Conservation (phyloP, 73 alveolate genomes). For the Uronychia binucleata region DNA sequence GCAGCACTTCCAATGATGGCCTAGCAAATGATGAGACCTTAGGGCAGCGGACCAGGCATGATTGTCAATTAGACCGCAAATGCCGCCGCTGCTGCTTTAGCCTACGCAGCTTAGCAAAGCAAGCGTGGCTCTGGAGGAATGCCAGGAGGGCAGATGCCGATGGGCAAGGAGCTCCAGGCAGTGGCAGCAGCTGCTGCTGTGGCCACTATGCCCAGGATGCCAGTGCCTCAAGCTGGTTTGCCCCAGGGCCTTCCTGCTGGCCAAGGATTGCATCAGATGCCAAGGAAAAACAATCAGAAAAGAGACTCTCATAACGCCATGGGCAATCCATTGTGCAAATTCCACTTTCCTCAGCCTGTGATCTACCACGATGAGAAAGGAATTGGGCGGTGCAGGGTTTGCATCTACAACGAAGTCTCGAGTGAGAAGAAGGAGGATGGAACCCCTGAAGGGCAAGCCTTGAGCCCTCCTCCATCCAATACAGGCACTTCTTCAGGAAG, state of each 20-base stretch:
- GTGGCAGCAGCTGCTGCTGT: background rate
- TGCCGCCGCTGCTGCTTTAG: background rate
- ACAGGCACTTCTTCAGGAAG: too few relatives aligned
- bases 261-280: background rate
- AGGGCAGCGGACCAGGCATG: background rate
- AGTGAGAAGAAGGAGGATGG: background rate
- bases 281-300: background rate
- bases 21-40: background rate
- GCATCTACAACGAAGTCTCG: background rate
- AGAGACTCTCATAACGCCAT: background rate
- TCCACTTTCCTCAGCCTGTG: conserved; percentile 6
- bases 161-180: background rate
- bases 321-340: conserved; percentile 2
- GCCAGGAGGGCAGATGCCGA: background rate
- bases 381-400: background rate
- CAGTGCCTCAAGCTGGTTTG: background rate
- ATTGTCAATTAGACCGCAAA: background rate
- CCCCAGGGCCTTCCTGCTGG: background rate
- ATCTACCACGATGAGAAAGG: background rate
- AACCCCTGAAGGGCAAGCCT: too few relatives aligned
- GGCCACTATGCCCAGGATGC: background rate
- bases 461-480: too few relatives aligned
- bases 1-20: background rate
- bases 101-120: background rate
- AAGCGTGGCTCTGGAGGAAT: background rate